Conservation (phyloP, 495 filamentous ascomycete species). For the Parathielavia hyrcaniae region DNA sequence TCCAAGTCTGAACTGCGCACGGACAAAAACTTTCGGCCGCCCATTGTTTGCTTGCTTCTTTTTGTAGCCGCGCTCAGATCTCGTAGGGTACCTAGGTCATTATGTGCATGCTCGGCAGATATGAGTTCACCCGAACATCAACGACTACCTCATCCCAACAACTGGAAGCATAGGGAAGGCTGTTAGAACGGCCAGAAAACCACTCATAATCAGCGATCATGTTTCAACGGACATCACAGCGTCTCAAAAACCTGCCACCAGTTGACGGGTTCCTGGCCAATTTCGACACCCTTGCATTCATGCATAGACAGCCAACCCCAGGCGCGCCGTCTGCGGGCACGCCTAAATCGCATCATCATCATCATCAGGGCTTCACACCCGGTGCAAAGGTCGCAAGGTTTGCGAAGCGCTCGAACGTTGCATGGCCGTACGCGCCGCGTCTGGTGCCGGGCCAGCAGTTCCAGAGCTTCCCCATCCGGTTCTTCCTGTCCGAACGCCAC, state of each 20-base stretch:
- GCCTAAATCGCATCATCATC: not conserved
- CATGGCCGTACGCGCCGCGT: not conserved
- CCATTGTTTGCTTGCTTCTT: too few species aligned
- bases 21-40: not conserved
- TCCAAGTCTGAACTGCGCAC: too few species aligned
- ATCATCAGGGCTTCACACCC: not conserved
- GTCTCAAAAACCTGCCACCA: not conserved
- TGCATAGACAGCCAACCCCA: not conserved
- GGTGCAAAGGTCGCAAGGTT: not conserved
- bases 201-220: not conserved
- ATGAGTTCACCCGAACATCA: too few species aligned
- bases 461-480: slow-evolving; percentile 1
- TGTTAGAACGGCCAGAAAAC: not conserved
- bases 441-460: not conserved
- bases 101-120: too few species aligned
- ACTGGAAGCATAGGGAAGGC: not conserved
- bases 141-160: not conserved
- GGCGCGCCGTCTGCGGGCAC: not conserved
- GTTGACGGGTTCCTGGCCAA: not conserved
- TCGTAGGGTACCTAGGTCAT: too few species aligned
- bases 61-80: too few species aligned
- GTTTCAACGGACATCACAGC: not conserved
- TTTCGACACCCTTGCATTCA: not conserved
- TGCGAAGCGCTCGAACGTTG: not conserved
- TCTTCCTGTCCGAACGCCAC: slow-evolving; percentile 18